phyloP scores from a whole-genome alignment of 345 rosid species.

The Corchorus olitorius region DNA sequence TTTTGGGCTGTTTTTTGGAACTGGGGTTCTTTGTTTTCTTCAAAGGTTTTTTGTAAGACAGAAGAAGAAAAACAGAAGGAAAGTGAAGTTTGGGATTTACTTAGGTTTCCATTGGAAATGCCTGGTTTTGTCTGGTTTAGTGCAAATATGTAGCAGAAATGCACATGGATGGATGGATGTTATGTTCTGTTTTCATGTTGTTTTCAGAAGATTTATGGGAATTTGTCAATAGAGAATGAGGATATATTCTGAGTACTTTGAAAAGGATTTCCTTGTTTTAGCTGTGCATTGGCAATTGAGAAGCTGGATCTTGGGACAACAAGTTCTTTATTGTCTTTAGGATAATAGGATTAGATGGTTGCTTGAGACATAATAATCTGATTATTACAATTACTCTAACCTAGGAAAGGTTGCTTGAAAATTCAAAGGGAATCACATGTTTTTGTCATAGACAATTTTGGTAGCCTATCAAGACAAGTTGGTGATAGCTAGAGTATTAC shows the following conservation, averaged over 20 bases:
- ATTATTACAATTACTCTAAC: too few species aligned
- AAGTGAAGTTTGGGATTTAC: neutral
- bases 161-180: neutral
- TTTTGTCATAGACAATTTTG: too few species aligned
- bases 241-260: neutral
- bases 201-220: neutral
- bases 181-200: neutral
- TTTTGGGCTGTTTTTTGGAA: neutral
- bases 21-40: neutral
- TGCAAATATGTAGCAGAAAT: neutral
- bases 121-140: neutral
- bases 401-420: too few species aligned
- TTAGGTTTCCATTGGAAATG: slow-evolving; percentile 8
- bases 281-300: neutral
- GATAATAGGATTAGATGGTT: neutral
- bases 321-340: neutral
- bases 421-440: too few species aligned
- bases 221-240: neutral
- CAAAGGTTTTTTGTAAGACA: neutral
- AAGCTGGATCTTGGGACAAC: neutral
- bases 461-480: too few species aligned
- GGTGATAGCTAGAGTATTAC: too few species aligned
- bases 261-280: neutral
- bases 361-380: too few species aligned
- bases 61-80: neutral